Percentiles rank a stretch among this genome's conserved stretches.
phyloP scores from a whole-genome alignment of 768 basidiomycete species.

The Rhizopogon rudus region DNA sequence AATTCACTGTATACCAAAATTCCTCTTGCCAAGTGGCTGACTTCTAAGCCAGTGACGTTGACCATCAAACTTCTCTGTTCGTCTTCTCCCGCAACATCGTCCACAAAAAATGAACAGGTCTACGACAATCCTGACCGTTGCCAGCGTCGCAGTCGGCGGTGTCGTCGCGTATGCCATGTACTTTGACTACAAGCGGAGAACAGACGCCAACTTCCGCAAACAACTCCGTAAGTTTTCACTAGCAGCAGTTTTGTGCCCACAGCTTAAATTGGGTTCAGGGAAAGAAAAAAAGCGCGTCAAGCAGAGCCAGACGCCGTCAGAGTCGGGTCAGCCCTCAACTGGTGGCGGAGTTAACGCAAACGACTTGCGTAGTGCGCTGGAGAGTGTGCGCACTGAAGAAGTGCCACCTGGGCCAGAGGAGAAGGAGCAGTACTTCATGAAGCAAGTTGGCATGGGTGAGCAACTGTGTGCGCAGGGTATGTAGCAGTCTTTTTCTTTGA shows the following conservation, averaged over 20 bases:
- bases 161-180: conserved; percentile 81
- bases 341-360: conserved; percentile 35
- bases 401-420: conserved; percentile 65
- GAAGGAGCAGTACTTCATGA: conserved; percentile 89
- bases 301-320: conserved; percentile 52
- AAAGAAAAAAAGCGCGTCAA: conserved; percentile 90
- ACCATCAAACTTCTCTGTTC: not conserved
- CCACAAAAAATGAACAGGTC: conserved; percentile 25
- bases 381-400: conserved; percentile 64
- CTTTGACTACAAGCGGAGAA: conserved; percentile 93
- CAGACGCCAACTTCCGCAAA: conserved; percentile 83
- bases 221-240: conserved; percentile 62
- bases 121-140: conserved; percentile 36
- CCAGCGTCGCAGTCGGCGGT: conserved; percentile 44
- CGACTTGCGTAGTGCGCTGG: conserved; percentile 59
- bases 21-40: conserved; percentile 1
- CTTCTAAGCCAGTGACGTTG: conserved; percentile 3
- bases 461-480: conserved; percentile 70
- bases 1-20: conserved; percentile 13
- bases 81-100: conserved; percentile 15
- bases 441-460: conserved; percentile 85
- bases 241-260: conserved; percentile 5
- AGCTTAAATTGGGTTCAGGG: conserved; percentile 38
- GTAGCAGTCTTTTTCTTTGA: not conserved
- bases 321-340: conserved; percentile 19